Base-by-base conservation (phyloP, 1,139 yeast genomes). In the Saccharomyces pastorianus region DNA sequence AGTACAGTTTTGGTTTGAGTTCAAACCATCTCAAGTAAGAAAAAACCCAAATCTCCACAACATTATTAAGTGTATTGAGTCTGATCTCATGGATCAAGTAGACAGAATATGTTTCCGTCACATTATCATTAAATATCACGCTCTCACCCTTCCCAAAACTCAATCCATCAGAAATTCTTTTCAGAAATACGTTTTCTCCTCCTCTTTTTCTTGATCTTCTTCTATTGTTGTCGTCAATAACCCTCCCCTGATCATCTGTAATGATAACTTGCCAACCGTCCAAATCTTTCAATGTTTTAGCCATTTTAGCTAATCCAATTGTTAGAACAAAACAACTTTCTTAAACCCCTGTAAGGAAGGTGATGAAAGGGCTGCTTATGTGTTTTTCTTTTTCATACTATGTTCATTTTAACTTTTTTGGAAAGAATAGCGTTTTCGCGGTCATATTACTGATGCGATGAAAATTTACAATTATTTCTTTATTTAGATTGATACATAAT, bases 1-100 rank as follows among this genome's bases (percentile, higher is more conserved):
- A 63, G 49, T 57, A 64, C 26, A 48, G 51, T 0, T 25, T 23
- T 1, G 68, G 63, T 47, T 61, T 57, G 28, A 67, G 42, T 52
- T 65, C 67, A 47, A 59, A 59, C 66, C 69, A 64, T 48, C 63
- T 57, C 31, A 66, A 55, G 53, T 63, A 67, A 2, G 61, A 59
- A 27, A 61, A 64, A 3, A 65, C 67, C 64, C 69, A 63, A 9
- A 67, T 51, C 49, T 67, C 71, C 6, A 67, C 63, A 13, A 62
- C 53, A 49, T 62, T 59, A 49, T 61, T 66, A 51, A 64, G 29
- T 1, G 70, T 65, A 50, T 66, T 64, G 32, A 63, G 56, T 29
- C 70, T 58, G 14, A 67, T 64, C 47, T 67, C 71, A 32, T 62
- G 62, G 6, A 67, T 58, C 55, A 65, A 53, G 47, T 64, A 62